Base-by-base conservation (phyloP, 805 yeast species). In the Wickerhamomyces canadensis region DNA sequence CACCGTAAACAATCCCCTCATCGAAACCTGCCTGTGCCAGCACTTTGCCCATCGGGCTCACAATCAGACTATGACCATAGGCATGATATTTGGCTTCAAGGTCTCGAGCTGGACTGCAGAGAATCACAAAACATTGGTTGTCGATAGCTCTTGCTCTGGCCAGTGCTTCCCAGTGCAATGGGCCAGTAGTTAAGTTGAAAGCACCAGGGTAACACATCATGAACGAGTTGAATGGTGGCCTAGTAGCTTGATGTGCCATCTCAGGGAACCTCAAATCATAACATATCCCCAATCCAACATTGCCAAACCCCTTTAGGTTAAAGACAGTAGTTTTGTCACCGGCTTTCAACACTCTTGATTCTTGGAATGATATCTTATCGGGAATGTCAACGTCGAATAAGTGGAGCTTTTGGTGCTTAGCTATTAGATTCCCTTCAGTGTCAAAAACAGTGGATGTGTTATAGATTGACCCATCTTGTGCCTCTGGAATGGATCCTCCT, bases 401-500 rank as follows among this genome's bases (percentile, higher is more conserved):
- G 19, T 51, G 56, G 1, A 51, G 53, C 25, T 51, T 54, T 30
- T 51, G 56, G 32, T 51, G 56, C 27, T 51, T 51, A 2, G 56
- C 93, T 40, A 91, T 75, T 38, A 89, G 67, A 27, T 78, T 70
- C 4, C 98, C 98, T 3, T 58, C 33, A 2, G 80, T 81, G 42
- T 76, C 61, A 56, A 86, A 91, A 4, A 94, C 70, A 54, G 86
- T 54, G 33, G 85, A 76, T 22, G 94, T 80, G 65, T 89, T 78
- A 71, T 75, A 84, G 21, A 78, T 54, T 37, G 70, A 68, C 26
- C 70, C 72, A 19, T 54, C 77, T 21, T 72, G 40, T 7, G 19
- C 51, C 58, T 93, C 98, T 1, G 98, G 98, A 47, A 85, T 78
- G 1, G 96, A 86, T 13, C 98, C 98, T 13, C 98, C 98, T 30